Percentiles rank a stretch among this genome's conserved stretches.
Evolutionary conservation across 2,329 filamentous ascomycete species (phyloP).

Genomic region (Elsinoe fawcettii): DNA sequence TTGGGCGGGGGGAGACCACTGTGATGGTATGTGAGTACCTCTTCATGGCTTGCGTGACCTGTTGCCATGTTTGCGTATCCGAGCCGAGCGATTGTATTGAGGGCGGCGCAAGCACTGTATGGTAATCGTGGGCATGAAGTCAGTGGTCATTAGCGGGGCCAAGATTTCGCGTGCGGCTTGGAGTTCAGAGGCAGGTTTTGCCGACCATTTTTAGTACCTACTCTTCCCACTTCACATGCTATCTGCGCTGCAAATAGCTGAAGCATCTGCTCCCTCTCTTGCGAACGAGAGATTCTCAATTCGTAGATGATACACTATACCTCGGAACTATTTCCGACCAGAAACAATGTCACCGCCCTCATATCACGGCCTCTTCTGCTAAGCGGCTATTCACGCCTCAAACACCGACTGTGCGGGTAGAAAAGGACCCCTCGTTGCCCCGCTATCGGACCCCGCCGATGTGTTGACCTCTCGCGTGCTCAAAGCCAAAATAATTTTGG

Average conservation of each 20-base stretch:
- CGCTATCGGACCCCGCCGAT: conserved; percentile 13
- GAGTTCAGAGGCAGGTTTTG: background rate
- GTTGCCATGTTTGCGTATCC: conserved; percentile 36
- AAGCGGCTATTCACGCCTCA: background rate
- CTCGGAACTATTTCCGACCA: too few relatives aligned
- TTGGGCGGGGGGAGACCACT: background rate
- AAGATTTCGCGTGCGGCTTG: background rate
- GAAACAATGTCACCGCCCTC: too few relatives aligned
- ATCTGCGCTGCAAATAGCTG: too few relatives aligned
- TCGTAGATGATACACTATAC: too few relatives aligned
- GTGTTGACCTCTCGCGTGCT: background rate
- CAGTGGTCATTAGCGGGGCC: background rate
- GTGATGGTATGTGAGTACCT: conserved; percentile 37
- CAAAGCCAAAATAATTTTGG: background rate
- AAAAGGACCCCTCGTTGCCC: background rate
- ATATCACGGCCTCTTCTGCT: too few relatives aligned
- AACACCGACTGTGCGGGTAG: background rate
- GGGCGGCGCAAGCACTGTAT: background rate
- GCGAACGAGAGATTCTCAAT: too few relatives aligned
- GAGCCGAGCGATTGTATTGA: too few relatives aligned
- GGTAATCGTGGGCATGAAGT: background rate
- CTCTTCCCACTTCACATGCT: background rate
- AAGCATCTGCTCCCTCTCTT: too few relatives aligned
- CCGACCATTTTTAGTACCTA: background rate
- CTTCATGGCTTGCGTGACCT: conserved; percentile 53